These are phyloP conservation scores for Tolypocladium tundrense DNA, from an alignment of 2,329 filamentous ascomycete species.

Conservation along the genomic window DNA sequence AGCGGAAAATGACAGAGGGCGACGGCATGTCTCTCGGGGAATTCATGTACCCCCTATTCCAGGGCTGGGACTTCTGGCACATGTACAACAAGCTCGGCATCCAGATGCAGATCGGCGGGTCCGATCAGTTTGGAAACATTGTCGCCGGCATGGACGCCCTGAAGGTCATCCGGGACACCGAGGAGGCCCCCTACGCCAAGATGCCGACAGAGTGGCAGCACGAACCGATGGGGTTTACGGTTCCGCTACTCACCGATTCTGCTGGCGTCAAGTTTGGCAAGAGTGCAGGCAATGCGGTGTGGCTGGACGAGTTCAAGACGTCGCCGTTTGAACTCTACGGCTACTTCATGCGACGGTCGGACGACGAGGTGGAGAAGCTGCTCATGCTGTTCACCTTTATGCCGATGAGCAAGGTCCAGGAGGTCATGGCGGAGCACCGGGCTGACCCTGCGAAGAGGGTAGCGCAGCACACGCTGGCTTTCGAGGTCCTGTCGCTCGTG, in stretches of 20 bases:
- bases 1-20: slow-evolving; percentile 70
- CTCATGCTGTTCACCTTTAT: slow-evolving; percentile 88
- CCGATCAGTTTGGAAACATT: slow-evolving; percentile 96
- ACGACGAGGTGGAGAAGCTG: slow-evolving; percentile 70
- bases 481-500: slow-evolving; percentile 69
- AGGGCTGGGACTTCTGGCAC: slow-evolving; percentile 95
- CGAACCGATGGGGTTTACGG: slow-evolving; percentile 75
- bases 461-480: slow-evolving; percentile 76
- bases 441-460: slow-evolving; percentile 58
- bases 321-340: slow-evolving; percentile 78
- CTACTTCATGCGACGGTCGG: slow-evolving; percentile 76
- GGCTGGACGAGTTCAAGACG: slow-evolving; percentile 78
- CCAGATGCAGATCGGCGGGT: slow-evolving; percentile 85
- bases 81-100: slow-evolving; percentile 59
- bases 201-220: slow-evolving; percentile 33
- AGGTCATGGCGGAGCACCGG: slow-evolving; percentile 58
- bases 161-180: slow-evolving; percentile 57
- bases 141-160: slow-evolving; percentile 79
- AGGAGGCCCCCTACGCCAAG: slow-evolving; percentile 32
- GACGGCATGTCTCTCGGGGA: slow-evolving; percentile 93
- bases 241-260: slow-evolving; percentile 77
- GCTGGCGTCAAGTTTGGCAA: slow-evolving; percentile 91
- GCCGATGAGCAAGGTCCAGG: slow-evolving; percentile 55
- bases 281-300: slow-evolving; percentile 85
- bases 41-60: slow-evolving; percentile 85